These are phyloP conservation scores for Acacia confusa DNA, from an alignment of 306 rosid genomes.

Conservation along the genomic window DNA sequence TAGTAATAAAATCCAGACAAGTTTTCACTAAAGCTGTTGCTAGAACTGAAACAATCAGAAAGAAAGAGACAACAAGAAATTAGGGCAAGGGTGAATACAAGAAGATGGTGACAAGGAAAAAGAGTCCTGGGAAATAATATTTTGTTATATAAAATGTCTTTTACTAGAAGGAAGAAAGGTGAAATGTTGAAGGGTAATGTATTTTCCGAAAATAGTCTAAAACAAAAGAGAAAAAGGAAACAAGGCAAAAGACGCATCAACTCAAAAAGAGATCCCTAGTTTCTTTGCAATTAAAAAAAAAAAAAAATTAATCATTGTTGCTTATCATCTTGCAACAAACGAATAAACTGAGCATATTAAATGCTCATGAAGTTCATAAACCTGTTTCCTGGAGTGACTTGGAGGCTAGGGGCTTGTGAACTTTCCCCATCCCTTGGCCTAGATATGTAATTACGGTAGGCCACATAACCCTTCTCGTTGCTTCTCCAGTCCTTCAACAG, in stretches of 20 bases:
- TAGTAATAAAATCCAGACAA: constrained; percentile 30
- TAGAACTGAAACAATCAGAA: constrained; percentile 18
- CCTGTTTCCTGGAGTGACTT: constrained; percentile 98
- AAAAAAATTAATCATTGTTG: not conserved
- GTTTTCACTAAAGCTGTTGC: constrained; percentile 24
- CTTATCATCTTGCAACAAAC: not conserved
- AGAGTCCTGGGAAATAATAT: not conserved
- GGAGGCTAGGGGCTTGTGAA: constrained; percentile 61
- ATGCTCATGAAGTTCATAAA: constrained; percentile 35
- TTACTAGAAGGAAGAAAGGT: not conserved
- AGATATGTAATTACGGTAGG: constrained; percentile 69
- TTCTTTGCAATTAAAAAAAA: constrained; percentile 3
- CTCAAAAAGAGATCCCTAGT: constrained; percentile 9
- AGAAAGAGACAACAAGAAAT: constrained; percentile 9
- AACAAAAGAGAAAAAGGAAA: constrained; percentile 15
- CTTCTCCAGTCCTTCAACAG: constrained; percentile 87
- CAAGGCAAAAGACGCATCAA: not conserved
- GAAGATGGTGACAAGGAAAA: constrained; percentile 4
- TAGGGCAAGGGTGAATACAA: not conserved
- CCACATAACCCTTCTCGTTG: constrained; percentile 91
- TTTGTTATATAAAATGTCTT: constrained; percentile 15
- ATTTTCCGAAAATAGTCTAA: constrained; percentile 3
- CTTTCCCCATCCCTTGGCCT: constrained; percentile 83
- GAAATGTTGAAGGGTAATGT: constrained; percentile 2
- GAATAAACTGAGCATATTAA: constrained; percentile 2